These are phyloP conservation scores for Psilocybe cyanescens DNA, from an alignment of 768 basidiomycete species.

Conservation along the genomic window DNA sequence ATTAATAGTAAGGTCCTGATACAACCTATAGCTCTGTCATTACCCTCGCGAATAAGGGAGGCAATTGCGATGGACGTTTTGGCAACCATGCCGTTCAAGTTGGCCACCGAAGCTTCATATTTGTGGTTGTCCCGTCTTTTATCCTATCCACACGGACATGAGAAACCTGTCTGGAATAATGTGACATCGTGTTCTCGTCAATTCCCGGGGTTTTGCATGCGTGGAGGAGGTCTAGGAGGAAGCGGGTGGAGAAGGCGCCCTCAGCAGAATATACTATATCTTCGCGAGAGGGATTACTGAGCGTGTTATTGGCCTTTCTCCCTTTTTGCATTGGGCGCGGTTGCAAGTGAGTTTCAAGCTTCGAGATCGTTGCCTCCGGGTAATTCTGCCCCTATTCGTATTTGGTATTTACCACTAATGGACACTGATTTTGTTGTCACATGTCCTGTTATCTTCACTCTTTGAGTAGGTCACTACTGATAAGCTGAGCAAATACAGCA, in stretches of 20 bases:
- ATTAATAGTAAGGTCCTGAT: too few relatives aligned
- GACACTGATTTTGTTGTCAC: not conserved
- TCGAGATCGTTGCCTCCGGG: not conserved
- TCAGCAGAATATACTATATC: not conserved
- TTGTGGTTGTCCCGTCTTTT: not conserved
- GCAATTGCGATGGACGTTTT: not conserved
- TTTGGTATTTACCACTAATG: not conserved
- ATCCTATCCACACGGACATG: not conserved
- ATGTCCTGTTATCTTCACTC: not conserved
- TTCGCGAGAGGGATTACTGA: not conserved
- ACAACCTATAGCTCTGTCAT: not conserved
- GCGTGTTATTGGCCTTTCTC: not conserved
- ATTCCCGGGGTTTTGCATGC: not conserved
- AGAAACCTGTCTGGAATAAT: not conserved
- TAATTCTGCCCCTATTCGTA: too few relatives aligned
- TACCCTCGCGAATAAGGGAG: not conserved
- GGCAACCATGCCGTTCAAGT: not conserved
- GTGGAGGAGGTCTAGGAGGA: not conserved
- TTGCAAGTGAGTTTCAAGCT: not conserved
- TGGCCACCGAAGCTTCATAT: not conserved
- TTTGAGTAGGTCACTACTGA: too few relatives aligned
- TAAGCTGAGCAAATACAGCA: too few relatives aligned
- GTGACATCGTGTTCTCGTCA: not conserved
- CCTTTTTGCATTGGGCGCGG: not conserved
- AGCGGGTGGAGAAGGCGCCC: not conserved